Evolutionary conservation across 2,329 filamentous ascomycete species (phyloP).

Genomic region (Colletotrichum tropicale): DNA sequence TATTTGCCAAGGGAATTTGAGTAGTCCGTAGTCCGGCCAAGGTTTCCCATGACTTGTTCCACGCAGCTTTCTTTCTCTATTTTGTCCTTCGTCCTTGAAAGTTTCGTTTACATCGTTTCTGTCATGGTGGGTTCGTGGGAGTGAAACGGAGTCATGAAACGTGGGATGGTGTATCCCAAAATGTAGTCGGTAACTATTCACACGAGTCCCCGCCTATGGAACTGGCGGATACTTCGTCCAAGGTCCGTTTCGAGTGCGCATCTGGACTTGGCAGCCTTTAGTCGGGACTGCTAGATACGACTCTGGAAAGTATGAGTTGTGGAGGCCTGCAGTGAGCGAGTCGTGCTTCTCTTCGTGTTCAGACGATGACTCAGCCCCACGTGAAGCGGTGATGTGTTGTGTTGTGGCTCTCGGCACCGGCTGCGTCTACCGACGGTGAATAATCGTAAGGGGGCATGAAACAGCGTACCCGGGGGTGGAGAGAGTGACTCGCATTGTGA

Average conservation of each 20-base stretch:
- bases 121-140: neutral
- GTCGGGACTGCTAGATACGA: neutral
- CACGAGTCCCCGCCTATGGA: neutral
- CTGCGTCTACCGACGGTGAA: neutral
- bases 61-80: neutral
- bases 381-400: neutral
- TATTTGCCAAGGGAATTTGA: neutral
- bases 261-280: neutral
- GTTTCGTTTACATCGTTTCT: neutral
- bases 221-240: neutral
- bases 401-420: too few species aligned
- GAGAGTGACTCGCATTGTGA: neutral
- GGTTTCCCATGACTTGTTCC: neutral
- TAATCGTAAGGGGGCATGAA: neutral
- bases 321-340: neutral
- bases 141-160: constrained; percentile 12
- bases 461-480: neutral
- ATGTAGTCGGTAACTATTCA: neutral
- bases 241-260: neutral
- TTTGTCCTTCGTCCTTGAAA: neutral
- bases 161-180: neutral
- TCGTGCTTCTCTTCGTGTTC: neutral
- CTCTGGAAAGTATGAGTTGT: neutral
- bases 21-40: neutral
- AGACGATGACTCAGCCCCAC: neutral